Evolutionary conservation across 176 grass and related monocot genomes (phyloP).

Genomic region (Raddia distichophylla): DNA sequence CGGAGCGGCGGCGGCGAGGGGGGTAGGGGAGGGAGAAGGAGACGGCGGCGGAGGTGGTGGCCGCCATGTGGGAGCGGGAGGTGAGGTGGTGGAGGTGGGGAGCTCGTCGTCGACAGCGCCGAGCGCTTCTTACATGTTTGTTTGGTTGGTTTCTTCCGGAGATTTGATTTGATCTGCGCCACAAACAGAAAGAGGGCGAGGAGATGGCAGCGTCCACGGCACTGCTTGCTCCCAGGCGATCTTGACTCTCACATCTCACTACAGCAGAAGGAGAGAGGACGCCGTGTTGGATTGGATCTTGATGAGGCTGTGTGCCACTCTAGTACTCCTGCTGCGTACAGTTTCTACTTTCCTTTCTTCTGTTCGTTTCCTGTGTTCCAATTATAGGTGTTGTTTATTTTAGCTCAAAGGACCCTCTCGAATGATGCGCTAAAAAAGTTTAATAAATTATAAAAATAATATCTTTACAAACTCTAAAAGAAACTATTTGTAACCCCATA

Average conservation of each 20-base stretch:
- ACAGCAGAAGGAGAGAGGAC: neutral
- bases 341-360: too few species aligned
- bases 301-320: too few species aligned
- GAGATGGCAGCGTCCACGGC: conserved; percentile 47
- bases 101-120: conserved; percentile 1
- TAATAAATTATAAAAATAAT: too few species aligned
- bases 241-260: neutral
- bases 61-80: conserved; percentile 30
- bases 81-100: neutral
- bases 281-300: too few species aligned
- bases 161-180: conserved; percentile 49
- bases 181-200: conserved; percentile 17
- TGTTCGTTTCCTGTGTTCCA: too few species aligned
- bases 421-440: too few species aligned
- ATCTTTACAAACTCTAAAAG: too few species aligned
- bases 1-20: neutral
- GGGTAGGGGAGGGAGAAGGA: conserved; percentile 16
- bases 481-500: too few species aligned
- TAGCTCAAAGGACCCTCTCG: too few species aligned
- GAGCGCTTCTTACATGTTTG: conserved; percentile 34
- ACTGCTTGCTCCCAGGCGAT: neutral
- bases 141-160: neutral
- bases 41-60: conserved; percentile 26
- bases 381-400: too few species aligned
- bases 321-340: too few species aligned